These are phyloP conservation scores for Claviceps sp. DNA, from an alignment of 2,329 filamentous ascomycete genomes.

Conservation along the genomic window DNA sequence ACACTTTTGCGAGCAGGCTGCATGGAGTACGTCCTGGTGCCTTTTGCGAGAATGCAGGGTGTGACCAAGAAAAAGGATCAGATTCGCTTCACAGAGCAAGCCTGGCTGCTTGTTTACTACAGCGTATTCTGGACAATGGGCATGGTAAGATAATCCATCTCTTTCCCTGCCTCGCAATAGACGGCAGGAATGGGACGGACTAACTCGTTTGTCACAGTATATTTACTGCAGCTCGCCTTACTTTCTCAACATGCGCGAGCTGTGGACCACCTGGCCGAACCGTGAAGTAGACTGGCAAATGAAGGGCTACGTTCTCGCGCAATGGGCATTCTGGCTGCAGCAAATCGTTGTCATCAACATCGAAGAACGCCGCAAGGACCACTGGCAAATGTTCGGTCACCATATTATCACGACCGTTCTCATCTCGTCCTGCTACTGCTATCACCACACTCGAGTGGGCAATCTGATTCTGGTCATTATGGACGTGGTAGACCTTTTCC, in stretches of 20 bases:
- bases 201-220: conserved; percentile 39
- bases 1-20: conserved; percentile 71
- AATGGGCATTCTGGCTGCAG: conserved; percentile 89
- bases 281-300: conserved; percentile 62
- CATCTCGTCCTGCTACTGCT: conserved; percentile 71
- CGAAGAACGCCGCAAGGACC: conserved; percentile 86
- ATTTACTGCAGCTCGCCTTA: conserved; percentile 68
- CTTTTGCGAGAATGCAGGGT: conserved; percentile 59
- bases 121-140: conserved; percentile 69
- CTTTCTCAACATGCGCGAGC: conserved; percentile 59
- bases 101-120: conserved; percentile 82
- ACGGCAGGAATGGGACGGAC: not conserved
- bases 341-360: conserved; percentile 91
- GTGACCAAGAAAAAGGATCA: conserved; percentile 64
- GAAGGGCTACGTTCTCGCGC: conserved; percentile 83
- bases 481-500: conserved; percentile 81
- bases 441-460: conserved; percentile 76
- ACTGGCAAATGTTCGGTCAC: conserved; percentile 94
- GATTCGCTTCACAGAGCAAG: conserved; percentile 84
- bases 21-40: conserved; percentile 80
- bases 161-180: too few relatives aligned
- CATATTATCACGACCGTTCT: conserved; percentile 81
- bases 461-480: conserved; percentile 84
- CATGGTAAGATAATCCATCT: conserved; percentile 44
- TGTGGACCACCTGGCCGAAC: conserved; percentile 79